A percentile compares a stretch with the other conserved stretches of the same genome.
Conservation (phyloP, 2,329 filamentous ascomycete species). For the Colletotrichum sp. region DNA sequence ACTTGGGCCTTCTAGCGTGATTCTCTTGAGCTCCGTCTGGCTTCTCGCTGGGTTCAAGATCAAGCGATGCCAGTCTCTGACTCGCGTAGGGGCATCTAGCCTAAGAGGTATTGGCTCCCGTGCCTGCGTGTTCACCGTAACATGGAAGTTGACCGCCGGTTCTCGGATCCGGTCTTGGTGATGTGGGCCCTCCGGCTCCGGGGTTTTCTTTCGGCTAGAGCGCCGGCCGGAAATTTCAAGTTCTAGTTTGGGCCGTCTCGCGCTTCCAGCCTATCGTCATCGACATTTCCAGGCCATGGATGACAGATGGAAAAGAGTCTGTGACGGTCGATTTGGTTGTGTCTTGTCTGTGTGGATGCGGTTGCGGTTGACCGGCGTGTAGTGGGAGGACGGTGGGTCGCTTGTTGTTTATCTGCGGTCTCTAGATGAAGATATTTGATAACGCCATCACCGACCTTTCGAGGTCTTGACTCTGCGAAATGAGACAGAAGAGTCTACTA, state of each 20-base stretch:
- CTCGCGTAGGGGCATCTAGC: background rate
- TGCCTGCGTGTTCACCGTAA: background rate
- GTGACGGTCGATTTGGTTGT: too few species aligned
- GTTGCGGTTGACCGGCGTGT: too few species aligned
- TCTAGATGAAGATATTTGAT: too few species aligned
- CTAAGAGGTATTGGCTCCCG: background rate
- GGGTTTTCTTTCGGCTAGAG: background rate
- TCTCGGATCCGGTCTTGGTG: background rate
- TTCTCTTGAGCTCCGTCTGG: background rate
- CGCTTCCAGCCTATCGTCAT: rapidly evolving
- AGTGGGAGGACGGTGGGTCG: too few species aligned
- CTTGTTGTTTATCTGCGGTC: too few species aligned
- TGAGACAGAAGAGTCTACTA: too few species aligned
- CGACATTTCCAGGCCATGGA: rapidly evolving
- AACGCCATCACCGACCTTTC: too few species aligned
- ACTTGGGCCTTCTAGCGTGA: background rate
- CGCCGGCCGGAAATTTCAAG: background rate
- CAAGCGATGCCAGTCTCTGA: background rate
- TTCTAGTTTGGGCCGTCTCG: rapidly evolving
- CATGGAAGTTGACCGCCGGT: background rate
- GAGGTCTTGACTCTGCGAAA: too few species aligned
- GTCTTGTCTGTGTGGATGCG: too few species aligned
- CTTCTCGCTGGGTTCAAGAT: background rate
- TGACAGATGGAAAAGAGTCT: background rate
- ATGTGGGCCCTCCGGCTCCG: background rate